Conservation (phyloP, 1,284 basidiomycete species). For the Rhodotorula sp. region DNA sequence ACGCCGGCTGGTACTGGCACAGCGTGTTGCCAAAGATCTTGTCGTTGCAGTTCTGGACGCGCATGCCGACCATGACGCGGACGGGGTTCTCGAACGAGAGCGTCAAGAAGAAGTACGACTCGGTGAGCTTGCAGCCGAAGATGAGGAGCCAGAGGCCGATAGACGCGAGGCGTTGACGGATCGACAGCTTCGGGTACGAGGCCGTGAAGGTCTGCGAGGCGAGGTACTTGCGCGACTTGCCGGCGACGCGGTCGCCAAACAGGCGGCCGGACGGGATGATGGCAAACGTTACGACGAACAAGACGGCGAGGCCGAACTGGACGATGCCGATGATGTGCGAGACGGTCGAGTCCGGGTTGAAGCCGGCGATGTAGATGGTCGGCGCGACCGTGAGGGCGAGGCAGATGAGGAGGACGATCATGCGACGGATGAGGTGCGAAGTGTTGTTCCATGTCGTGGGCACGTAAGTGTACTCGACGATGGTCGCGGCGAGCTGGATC, state of each 20-base stretch:
- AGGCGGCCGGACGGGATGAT: slow-evolving; percentile 86
- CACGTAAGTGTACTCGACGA: slow-evolving; percentile 91
- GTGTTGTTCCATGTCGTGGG: slow-evolving; percentile 97
- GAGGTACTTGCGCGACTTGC: slow-evolving; percentile 89
- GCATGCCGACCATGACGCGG: slow-evolving; percentile 87
- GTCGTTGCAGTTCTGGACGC: slow-evolving; percentile 80
- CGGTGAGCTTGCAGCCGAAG: slow-evolving; percentile 88
- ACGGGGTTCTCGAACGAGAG: slow-evolving; percentile 88
- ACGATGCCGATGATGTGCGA: slow-evolving; percentile 84
- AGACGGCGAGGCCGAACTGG: slow-evolving; percentile 83
- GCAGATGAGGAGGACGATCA: slow-evolving; percentile 78
- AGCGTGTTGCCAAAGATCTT: slow-evolving; percentile 74
- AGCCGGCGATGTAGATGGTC: slow-evolving; percentile 82
- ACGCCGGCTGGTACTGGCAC: slow-evolving; percentile 84
- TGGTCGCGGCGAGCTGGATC: slow-evolving; percentile 89
- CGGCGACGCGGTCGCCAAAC: slow-evolving; percentile 91
- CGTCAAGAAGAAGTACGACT: slow-evolving; percentile 94
- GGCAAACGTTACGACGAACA: slow-evolving; percentile 76
- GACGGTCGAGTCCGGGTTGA: slow-evolving; percentile 62
- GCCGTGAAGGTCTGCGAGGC: slow-evolving; percentile 95
- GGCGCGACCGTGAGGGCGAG: slow-evolving; percentile 82
- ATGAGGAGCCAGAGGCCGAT: slow-evolving; percentile 79
- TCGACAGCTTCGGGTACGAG: slow-evolving; percentile 71
- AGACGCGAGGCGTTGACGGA: slow-evolving; percentile 66
- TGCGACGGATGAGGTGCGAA: slow-evolving; percentile 80